Evolutionary conservation across 2,329 filamentous ascomycete species (phyloP).

Genomic region (Sarocladiaceae sp.): DNA sequence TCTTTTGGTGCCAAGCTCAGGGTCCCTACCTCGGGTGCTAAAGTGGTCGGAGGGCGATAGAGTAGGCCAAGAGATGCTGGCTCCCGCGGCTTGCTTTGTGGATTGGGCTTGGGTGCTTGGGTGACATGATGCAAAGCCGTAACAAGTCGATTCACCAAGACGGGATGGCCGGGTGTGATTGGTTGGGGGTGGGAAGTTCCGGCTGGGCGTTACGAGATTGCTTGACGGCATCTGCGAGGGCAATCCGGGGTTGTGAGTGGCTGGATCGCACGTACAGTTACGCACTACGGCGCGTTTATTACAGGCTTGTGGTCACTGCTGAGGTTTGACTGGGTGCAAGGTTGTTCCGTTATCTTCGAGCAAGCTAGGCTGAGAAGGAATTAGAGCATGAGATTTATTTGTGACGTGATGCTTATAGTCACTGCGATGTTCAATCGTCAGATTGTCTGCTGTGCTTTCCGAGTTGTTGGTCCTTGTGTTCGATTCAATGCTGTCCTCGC

Average conservation of each 20-base stretch:
- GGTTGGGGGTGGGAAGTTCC: constrained; percentile 6
- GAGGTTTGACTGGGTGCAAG: no score
- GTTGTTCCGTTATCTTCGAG: no score
- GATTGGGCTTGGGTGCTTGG: background rate
- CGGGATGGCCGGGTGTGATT: background rate
- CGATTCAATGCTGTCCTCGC: no score
- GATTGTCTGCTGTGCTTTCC: no score
- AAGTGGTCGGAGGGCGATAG: background rate
- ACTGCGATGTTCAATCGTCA: no score
- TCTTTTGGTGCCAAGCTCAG: no score
- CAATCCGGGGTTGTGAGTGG: background rate
- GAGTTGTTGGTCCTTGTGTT: no score
- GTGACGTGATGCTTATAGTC: constrained; percentile 7
- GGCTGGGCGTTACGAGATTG: constrained; percentile 8
- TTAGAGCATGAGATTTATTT: background rate
- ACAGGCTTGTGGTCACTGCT: no score
- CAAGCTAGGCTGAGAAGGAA: background rate
- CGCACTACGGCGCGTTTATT: no score
- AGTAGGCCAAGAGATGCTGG: background rate
- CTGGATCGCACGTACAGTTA: no score
- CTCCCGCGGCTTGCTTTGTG: background rate
- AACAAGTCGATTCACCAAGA: background rate
- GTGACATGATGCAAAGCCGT: constrained; percentile 7
- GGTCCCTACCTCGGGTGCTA: background rate
- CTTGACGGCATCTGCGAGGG: background rate